A percentile compares a stretch with the other conserved stretches of the same genome.
Evolutionary conservation across 257 asterid species (phyloP).

Genomic region (Sherardia arvensis): DNA sequence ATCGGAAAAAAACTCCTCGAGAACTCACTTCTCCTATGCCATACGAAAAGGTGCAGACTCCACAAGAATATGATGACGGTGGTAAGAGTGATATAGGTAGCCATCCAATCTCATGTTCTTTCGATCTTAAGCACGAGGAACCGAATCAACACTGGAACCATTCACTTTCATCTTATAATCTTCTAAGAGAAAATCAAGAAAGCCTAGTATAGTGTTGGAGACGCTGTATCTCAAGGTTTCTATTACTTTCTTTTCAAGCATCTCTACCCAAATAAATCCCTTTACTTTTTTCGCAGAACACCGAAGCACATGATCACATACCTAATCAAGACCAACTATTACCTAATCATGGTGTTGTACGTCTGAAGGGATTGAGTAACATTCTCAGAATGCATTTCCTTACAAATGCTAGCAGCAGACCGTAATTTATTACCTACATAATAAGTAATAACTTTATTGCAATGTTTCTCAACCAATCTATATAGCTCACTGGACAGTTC

Average conservation of each 20-base stretch:
- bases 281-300: no score
- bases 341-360: constrained; percentile 94
- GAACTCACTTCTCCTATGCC: constrained; percentile 22
- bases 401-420: constrained; percentile 55
- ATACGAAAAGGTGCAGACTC: constrained; percentile 21
- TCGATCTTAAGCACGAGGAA: constrained; percentile 15
- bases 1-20: no score
- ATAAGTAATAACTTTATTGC: constrained; percentile 20
- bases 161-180: no score
- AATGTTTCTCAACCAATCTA: constrained; percentile 5
- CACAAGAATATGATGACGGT: constrained; percentile 9
- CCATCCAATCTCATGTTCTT: constrained; percentile 26
- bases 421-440: constrained; percentile 71
- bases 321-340: constrained; percentile 9
- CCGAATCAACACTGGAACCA: no score
- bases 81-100: constrained; percentile 13
- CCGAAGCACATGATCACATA: no score
- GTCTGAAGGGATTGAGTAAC: constrained; percentile 74
- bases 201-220: no score
- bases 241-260: no score
- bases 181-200: no score
- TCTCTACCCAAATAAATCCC: no score
- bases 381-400: constrained; percentile 55
- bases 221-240: no score
- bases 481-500: constrained; percentile 6